Evolutionary conservation across 495 filamentous ascomycete genomes (phyloP).

Genomic region (Sabuloglossum arenarium): DNA sequence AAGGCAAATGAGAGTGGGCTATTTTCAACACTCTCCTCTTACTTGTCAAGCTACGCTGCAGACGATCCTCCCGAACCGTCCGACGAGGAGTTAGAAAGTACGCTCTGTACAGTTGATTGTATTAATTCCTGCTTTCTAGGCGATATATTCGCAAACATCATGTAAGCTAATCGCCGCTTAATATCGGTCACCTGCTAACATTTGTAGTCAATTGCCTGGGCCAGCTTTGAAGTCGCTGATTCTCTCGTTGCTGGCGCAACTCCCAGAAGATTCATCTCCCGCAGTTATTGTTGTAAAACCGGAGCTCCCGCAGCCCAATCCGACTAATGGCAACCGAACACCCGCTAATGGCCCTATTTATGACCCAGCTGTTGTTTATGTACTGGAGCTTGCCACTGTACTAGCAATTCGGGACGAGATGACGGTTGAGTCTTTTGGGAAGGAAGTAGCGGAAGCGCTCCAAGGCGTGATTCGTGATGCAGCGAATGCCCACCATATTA

Average conservation of each 20-base stretch:
- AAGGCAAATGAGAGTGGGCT: constrained; percentile 60
- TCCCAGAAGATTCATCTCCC: constrained; percentile 68
- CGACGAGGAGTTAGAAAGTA: constrained; percentile 91
- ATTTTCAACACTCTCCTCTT: constrained; percentile 83
- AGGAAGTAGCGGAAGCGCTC: constrained; percentile 55
- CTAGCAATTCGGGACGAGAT: constrained; percentile 56
- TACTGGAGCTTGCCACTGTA: constrained; percentile 74
- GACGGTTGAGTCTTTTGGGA: constrained; percentile 51
- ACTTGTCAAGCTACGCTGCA: constrained; percentile 94
- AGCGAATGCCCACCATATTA: constrained; percentile 51
- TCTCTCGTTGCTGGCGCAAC: constrained; percentile 50
- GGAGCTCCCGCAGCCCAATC: constrained; percentile 38
- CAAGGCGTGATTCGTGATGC: constrained; percentile 67
- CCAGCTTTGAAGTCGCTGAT: constrained; percentile 45
- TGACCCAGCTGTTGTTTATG: constrained; percentile 68
- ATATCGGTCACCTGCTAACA: neutral
- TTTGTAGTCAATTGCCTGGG: constrained; percentile 42
- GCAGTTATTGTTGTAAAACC: constrained; percentile 74
- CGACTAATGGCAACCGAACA: constrained; percentile 31
- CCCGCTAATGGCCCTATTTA: constrained; percentile 37
- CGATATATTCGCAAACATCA: constrained; percentile 65
- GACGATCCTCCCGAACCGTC: constrained; percentile 96
- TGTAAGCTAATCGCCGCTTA: constrained; percentile 29
- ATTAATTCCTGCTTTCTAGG: constrained; percentile 74
- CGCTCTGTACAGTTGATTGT: constrained; percentile 82